Evolutionary conservation across 768 basidiomycete species (phyloP).

Genomic region (Phallus indusiatus): DNA sequence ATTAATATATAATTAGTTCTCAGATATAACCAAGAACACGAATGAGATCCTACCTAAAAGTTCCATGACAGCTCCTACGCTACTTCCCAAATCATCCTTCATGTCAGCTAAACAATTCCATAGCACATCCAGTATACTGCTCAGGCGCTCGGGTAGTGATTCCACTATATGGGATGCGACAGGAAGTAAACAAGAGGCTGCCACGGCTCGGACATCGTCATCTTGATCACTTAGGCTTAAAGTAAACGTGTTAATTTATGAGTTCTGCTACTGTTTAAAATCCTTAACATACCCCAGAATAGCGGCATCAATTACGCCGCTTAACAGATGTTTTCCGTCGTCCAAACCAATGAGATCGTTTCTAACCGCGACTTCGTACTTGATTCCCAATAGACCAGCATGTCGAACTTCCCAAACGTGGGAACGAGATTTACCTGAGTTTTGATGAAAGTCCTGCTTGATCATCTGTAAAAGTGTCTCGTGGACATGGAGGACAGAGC

Average conservation of each 20-base stretch:
- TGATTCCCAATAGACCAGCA: constrained; percentile 93
- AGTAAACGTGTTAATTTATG: background rate
- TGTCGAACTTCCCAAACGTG: constrained; percentile 97
- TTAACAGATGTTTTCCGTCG: constrained; percentile 49
- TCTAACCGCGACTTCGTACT: constrained; percentile 95
- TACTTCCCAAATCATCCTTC: constrained; percentile 95
- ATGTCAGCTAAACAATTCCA: constrained; percentile 88
- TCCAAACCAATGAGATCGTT: constrained; percentile 62
- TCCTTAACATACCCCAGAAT: constrained; percentile 64
- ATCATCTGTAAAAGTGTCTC: constrained; percentile 87
- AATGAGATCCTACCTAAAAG: constrained; percentile 55
- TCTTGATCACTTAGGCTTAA: constrained; percentile 80
- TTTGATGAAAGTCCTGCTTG: constrained; percentile 57
- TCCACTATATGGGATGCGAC: constrained; percentile 76
- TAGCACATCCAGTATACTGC: constrained; percentile 68
- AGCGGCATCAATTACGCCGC: constrained; percentile 82
- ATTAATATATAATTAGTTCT: background rate
- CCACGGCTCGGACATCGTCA: constrained; percentile 94
- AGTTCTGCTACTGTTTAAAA: background rate
- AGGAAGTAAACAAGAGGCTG: constrained; percentile 84
- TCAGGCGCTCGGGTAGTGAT: constrained; percentile 61
- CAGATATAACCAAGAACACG: background rate
- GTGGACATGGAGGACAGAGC: constrained; percentile 73
- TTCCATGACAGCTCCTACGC: constrained; percentile 96
- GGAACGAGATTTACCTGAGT: constrained; percentile 15